Percentiles rank a stretch among this genome's conserved stretches.
Evolutionary conservation across 495 filamentous ascomycete species (phyloP).

Genomic region (Aspergillus egyptiacus): DNA sequence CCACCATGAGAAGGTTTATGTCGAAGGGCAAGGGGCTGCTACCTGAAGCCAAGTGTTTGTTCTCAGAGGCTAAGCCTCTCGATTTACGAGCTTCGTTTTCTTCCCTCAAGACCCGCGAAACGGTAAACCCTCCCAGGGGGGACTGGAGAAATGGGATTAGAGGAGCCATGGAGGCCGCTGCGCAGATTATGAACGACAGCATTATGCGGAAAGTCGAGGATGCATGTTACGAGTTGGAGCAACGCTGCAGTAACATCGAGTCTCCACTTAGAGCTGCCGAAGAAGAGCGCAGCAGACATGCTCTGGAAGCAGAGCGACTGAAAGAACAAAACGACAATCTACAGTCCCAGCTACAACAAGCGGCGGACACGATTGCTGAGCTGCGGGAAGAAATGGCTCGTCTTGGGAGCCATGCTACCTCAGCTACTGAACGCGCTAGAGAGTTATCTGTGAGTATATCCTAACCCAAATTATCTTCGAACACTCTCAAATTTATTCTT

Average conservation of each 20-base stretch:
- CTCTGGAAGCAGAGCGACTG: slow-evolving; percentile 22
- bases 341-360: slow-evolving; percentile 22
- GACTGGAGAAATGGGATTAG: slow-evolving; percentile 44
- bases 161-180: slow-evolving; percentile 29
- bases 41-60: slow-evolving; percentile 13
- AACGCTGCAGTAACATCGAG: slow-evolving; percentile 46
- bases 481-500: slow-evolving; percentile 18
- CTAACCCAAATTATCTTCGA: slow-evolving; percentile 24
- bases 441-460: slow-evolving; percentile 27
- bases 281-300: slow-evolving; percentile 36
- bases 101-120: slow-evolving; percentile 11
- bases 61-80: slow-evolving; percentile 13
- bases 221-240: slow-evolving; percentile 51
- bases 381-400: slow-evolving; percentile 27
- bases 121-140: slow-evolving; percentile 17
- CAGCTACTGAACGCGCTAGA: slow-evolving; percentile 19
- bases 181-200: slow-evolving; percentile 30
- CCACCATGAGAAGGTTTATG: slow-evolving; percentile 14
- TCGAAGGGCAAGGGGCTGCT: slow-evolving; percentile 12
- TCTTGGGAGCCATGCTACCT: slow-evolving; percentile 27
- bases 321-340: slow-evolving; percentile 26
- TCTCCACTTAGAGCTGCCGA: slow-evolving; percentile 41
- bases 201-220: slow-evolving; percentile 45
- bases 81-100: slow-evolving; percentile 10
- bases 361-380: slow-evolving; percentile 15